These are phyloP conservation scores for Delphinella strobiligena DNA, from an alignment of 2,329 filamentous ascomycete genomes.

Conservation along the genomic window DNA sequence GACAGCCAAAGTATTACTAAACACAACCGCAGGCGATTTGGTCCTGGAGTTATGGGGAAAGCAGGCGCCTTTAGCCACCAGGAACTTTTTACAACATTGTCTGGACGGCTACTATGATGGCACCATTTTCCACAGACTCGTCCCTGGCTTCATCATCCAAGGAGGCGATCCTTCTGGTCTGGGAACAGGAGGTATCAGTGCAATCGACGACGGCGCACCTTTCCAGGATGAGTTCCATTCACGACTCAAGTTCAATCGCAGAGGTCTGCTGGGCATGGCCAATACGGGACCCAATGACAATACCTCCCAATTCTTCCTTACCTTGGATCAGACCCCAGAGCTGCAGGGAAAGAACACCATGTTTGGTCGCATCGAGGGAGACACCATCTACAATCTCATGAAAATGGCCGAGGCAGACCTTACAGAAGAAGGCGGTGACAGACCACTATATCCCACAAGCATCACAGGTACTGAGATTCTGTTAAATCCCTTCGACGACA, in stretches of 20 bases:
- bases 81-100: slow-evolving; percentile 91
- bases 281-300: slow-evolving; percentile 78
- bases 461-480: slow-evolving; percentile 64
- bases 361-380: slow-evolving; percentile 82
- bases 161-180: slow-evolving; percentile 91
- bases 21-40: slow-evolving; percentile 82
- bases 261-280: slow-evolving; percentile 90
- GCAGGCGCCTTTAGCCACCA: slow-evolving; percentile 79
- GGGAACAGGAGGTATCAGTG: slow-evolving; percentile 81
- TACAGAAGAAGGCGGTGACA: slow-evolving; percentile 60
- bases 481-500: slow-evolving; percentile 71
- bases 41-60: slow-evolving; percentile 90
- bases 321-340: slow-evolving; percentile 70
- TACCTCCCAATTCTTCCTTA: slow-evolving; percentile 95
- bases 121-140: slow-evolving; percentile 86
- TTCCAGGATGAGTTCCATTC: slow-evolving; percentile 89
- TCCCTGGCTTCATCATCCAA: slow-evolving; percentile 86
- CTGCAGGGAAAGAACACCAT: slow-evolving; percentile 82
- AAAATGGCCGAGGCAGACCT: slow-evolving; percentile 87
- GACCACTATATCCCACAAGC: slow-evolving; percentile 75
- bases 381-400: slow-evolving; percentile 91
- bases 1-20: slow-evolving; percentile 79
- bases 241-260: slow-evolving; percentile 80
- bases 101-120: slow-evolving; percentile 91
- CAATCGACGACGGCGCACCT: slow-evolving; percentile 73